phyloP scores from a whole-genome alignment of 495 filamentous ascomycete genomes.

The Hypomontagnella monticulosa region DNA sequence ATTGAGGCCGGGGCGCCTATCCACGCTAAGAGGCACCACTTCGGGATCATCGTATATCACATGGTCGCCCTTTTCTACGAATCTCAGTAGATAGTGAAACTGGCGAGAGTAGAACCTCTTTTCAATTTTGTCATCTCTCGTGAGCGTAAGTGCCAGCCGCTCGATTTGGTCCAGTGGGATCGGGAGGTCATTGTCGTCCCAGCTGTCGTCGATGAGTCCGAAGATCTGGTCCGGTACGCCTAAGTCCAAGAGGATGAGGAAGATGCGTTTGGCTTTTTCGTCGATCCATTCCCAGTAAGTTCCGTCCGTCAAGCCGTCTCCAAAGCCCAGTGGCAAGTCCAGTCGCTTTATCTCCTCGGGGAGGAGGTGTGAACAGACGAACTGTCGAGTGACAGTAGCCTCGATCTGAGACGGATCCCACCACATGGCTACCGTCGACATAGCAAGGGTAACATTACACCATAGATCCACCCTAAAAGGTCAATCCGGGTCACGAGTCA shows the following conservation, averaged over 20 bases:
- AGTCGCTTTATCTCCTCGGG: slow-evolving; percentile 71
- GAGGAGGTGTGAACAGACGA: slow-evolving; percentile 72
- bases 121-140: slow-evolving; percentile 70
- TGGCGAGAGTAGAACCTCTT: slow-evolving; percentile 82
- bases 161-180: slow-evolving; percentile 76
- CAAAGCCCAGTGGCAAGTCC: slow-evolving; percentile 77
- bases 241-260: slow-evolving; percentile 82
- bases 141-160: slow-evolving; percentile 69
- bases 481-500: slow-evolving; percentile 20
- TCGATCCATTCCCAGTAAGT: slow-evolving; percentile 96
- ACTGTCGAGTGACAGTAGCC: slow-evolving; percentile 73
- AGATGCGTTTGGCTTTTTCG: slow-evolving; percentile 78
- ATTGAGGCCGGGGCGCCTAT: slow-evolving; percentile 64
- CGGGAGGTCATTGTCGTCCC: slow-evolving; percentile 90
- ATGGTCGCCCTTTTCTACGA: slow-evolving; percentile 75
- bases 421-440: slow-evolving; percentile 63
- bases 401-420: slow-evolving; percentile 84
- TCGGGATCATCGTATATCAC: slow-evolving; percentile 79
- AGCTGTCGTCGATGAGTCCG: slow-evolving; percentile 82
- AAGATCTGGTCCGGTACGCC: slow-evolving; percentile 88
- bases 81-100: slow-evolving; percentile 80
- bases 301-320: slow-evolving; percentile 87
- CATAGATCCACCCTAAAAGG: slow-evolving; percentile 37
- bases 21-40: slow-evolving; percentile 77
- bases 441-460: slow-evolving; percentile 44